Evolutionary conservation across 2,329 filamentous ascomycete genomes (phyloP), one percentile per base, ranked within the genome.

Genomic region (Orbilia oligospora): DNA sequence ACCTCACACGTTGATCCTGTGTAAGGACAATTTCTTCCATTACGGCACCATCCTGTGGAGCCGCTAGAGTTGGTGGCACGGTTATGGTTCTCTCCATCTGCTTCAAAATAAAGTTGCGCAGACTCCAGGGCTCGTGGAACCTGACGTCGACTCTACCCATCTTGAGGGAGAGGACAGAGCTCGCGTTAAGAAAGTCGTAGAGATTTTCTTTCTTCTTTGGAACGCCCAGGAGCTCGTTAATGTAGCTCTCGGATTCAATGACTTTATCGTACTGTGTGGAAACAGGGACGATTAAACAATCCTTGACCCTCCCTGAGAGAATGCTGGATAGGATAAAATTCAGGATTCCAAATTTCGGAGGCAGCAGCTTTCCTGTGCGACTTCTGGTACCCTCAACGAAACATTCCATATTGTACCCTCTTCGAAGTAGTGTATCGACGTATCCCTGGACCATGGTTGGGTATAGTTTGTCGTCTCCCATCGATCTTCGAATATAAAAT

Each of bases 241-340:
- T 95, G 83, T 99, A 99, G 4, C 94, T 96, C 84, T 97, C 94
- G 0, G 97, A 97, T 84, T 99, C 96, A 76, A 99, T 97, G 71
- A 99, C 96, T 83, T 98, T 99, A 87, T 99, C 96, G 83, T 99
- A 99, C 83, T 99, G 96, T 0, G 94, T 97, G 84, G 93, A 97
- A 55, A 99, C 96, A 0, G 96, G 96, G 81, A 95, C 97, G 66
- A 99, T 93, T 49, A 97, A 92, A 36, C 93, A 91, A 84, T 99
- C 96, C 56, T 97, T 88, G 0, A 97, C 94, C 5, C 94, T 89
- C 0, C 94, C 94, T 0, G 93, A 97, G 5, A 97, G 86, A 14
- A 99, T 88, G 81, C 93, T 97, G 81, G 99, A 96, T 18, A 99
- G 86, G 46, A 98, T 89, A 82, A 97, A 99, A 82, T 90, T 93